Evolutionary conservation across 176 grass and related monocot species (phyloP).

Genomic region (Oryza rufipogon): DNA sequence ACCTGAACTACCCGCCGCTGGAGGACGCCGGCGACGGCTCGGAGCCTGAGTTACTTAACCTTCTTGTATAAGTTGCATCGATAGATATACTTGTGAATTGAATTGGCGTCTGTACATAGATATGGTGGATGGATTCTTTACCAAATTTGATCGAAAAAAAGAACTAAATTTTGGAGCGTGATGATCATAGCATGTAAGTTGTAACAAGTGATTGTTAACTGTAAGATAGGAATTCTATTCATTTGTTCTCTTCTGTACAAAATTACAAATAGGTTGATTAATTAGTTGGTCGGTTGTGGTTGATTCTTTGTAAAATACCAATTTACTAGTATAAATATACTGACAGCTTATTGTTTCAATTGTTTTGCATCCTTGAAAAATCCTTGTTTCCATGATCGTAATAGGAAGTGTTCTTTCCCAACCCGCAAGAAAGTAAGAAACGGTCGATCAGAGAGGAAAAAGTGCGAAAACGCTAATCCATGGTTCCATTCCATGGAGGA

Average conservation of each 20-base stretch:
- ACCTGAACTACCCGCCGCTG: conserved; percentile 55
- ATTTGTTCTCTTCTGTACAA: neutral
- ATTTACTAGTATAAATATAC: neutral
- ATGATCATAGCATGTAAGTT: neutral
- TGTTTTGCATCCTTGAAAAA: neutral
- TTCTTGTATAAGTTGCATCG: conserved; percentile 22
- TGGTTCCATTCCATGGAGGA: neutral
- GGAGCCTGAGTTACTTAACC: conserved; percentile 38
- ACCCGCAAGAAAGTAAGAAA: no score
- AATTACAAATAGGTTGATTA: neutral
- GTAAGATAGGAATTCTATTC: neutral
- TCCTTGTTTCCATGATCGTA: neutral
- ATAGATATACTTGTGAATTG: neutral
- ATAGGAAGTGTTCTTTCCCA: neutral
- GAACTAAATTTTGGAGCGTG: neutral
- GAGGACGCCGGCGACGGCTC: conserved; percentile 36
- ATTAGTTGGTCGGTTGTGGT: neutral
- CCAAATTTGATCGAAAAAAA: neutral
- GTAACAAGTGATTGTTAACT: neutral
- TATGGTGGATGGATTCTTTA: neutral
- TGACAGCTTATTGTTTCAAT: neutral
- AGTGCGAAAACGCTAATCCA: neutral
- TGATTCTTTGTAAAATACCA: conserved; percentile 1
- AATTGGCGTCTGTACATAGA: neutral
- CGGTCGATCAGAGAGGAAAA: no score